These are phyloP conservation scores for Podila clonocystis DNA, from an alignment of 192 early-diverging fungal genomes.

Conservation along the genomic window DNA sequence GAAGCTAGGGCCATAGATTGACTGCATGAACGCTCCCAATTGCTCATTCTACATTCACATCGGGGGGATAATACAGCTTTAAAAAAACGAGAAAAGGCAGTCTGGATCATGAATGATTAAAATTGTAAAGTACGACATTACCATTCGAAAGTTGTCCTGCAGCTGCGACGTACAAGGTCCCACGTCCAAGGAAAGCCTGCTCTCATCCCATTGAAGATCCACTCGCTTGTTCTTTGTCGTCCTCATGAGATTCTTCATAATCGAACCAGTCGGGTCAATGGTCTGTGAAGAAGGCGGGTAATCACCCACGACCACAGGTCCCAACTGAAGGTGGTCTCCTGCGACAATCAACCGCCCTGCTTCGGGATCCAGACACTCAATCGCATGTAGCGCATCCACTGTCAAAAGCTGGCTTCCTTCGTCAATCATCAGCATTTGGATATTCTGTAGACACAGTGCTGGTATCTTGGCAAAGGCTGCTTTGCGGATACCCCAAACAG, in stretches of 20 bases:
- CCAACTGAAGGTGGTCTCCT: constrained; percentile 66
- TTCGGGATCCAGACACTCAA: constrained; percentile 51
- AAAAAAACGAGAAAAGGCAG: background rate
- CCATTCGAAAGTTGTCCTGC: constrained; percentile 65
- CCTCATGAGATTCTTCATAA: constrained; percentile 63
- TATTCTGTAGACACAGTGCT: constrained; percentile 30
- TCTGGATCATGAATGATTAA: background rate
- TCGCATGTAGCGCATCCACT: constrained; percentile 52
- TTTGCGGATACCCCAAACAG: constrained; percentile 31
- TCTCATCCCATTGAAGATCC: constrained; percentile 20
- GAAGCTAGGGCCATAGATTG: constrained; percentile 55
- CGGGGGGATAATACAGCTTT: background rate
- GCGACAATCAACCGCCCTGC: constrained; percentile 57
- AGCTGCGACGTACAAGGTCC: constrained; percentile 61
- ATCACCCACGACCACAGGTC: constrained; percentile 56
- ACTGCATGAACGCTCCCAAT: constrained; percentile 58
- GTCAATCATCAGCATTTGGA: constrained; percentile 51
- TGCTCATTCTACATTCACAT: constrained; percentile 51
- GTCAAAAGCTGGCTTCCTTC: constrained; percentile 55
- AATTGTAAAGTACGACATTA: constrained; percentile 5
- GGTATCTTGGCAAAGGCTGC: constrained; percentile 12
- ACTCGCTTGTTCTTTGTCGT: constrained; percentile 21
- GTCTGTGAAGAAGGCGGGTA: constrained; percentile 50
- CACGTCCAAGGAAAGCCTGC: constrained; percentile 39
- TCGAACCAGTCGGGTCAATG: constrained; percentile 56